These are phyloP conservation scores for Aspergillus ochraceus DNA, from an alignment of 2,329 filamentous ascomycete genomes.

Conservation along the genomic window DNA sequence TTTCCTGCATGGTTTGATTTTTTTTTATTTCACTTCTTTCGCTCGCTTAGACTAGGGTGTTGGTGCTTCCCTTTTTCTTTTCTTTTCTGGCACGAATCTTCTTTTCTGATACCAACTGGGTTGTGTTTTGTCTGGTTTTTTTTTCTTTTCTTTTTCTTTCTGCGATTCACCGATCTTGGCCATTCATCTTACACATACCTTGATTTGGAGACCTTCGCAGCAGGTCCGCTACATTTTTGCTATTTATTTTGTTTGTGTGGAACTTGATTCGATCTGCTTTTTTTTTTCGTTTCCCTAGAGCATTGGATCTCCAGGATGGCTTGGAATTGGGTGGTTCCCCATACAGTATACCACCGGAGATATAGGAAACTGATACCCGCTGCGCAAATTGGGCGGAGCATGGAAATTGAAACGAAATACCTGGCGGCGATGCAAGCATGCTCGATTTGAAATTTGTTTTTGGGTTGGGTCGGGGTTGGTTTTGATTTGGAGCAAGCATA, in stretches of 20 bases:
- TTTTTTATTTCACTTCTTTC: constrained; percentile 29
- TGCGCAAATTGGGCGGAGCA: constrained; percentile 17
- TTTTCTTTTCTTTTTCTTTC: constrained; percentile 6
- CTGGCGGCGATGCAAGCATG: not conserved
- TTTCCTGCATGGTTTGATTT: constrained; percentile 25
- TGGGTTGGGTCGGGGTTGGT: constrained; percentile 3
- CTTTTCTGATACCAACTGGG: constrained; percentile 24
- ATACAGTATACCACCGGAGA: constrained; percentile 2
- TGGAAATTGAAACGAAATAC: constrained; percentile 12
- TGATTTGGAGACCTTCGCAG: not conserved
- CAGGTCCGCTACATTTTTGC: not conserved
- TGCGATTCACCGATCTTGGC: not conserved
- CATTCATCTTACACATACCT: no score
- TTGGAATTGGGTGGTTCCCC: not conserved
- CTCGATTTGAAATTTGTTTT: constrained; percentile 6
- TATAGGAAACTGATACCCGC: constrained; percentile 16
- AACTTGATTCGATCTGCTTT: not conserved
- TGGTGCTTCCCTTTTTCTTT: constrained; percentile 23
- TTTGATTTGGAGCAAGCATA: constrained; percentile 3
- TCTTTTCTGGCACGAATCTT: constrained; percentile 18
- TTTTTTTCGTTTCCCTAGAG: constrained; percentile 5
- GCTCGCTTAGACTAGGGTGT: constrained; percentile 39
- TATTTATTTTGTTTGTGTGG: not conserved
- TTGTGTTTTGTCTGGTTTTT: constrained; percentile 13
- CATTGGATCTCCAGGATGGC: constrained; percentile 1